Base-by-base conservation (phyloP, 805 yeast species). In the Clavispora asparagi region DNA sequence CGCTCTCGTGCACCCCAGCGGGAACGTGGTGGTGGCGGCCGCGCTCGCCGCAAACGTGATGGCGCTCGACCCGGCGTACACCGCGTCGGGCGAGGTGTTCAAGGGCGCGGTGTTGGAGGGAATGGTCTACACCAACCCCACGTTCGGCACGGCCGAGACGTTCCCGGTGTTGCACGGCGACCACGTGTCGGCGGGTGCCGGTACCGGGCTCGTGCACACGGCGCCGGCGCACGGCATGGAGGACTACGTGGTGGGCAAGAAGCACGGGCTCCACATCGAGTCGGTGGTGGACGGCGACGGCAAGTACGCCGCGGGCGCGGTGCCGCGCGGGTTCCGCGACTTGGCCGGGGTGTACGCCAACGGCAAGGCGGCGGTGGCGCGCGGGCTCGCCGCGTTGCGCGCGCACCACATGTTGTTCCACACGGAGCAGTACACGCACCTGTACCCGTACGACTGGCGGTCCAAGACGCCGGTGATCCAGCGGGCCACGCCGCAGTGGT, bases 161-260 rank as follows among this genome's bases (percentile, higher is more conserved):
- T 78, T 74, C 50, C 95, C 95, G 0, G 66, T 92, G 3, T 51
- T 92, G 3, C 83, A 80, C 47, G 97, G 94, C 6, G 79, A 76
- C 44, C 96, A 91, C 63, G 98, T 95, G 11, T 81, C 88, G 0
- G 78, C 78, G 47, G 54, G 76, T 1, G 81, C 94, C 0, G 99
- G 99, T 63, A 88, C 99, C 0, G 99, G 99, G 2, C 68, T 94
- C 12, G 99, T 94, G 1, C 99, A 94, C 61, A 86, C 89, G 17
- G 98, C 99, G 0, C 98, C 99, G 1, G 98, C 97, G 0, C 99
- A 94, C 62, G 99, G 99, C 57, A 79, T 82, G 57, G 99, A 94
- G 54, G 99, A 94, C 69, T 91, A 87, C 60, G 58, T 83, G 7
- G 74, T 85, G 31, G 92, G 96, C 30, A 63, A 77, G 47, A 64